Conservation (phyloP, 768 basidiomycete species). For the Leccinum sublutescens region DNA sequence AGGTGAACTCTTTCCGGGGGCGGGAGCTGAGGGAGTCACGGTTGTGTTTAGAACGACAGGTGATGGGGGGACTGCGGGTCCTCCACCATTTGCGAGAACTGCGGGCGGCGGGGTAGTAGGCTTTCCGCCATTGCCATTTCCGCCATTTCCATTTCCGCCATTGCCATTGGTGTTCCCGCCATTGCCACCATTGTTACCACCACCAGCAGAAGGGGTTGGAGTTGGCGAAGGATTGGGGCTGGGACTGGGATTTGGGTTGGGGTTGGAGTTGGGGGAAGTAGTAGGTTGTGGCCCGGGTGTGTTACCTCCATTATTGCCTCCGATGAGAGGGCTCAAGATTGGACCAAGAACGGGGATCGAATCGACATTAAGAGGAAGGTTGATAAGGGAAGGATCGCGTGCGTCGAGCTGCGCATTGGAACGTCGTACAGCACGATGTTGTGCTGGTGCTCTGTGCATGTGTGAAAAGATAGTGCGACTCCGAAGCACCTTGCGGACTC, state of each 20-base stretch:
- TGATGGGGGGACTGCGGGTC: background rate
- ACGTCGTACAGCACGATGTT: constrained; percentile 13
- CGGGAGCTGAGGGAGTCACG: background rate
- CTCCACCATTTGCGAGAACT: constrained; percentile 1
- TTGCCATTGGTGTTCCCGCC: background rate
- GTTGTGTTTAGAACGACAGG: background rate
- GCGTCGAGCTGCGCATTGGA: constrained; percentile 25
- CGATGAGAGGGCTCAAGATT: constrained; percentile 36
- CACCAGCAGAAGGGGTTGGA: background rate
- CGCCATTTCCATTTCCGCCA: background rate
- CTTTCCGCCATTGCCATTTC: background rate
- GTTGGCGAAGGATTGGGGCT: background rate
- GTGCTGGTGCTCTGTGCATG: constrained; percentile 15
- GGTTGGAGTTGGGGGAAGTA: background rate
- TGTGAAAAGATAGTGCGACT: constrained; percentile 5
- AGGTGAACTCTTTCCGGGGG: background rate
- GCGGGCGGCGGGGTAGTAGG: background rate
- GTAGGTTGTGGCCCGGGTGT: constrained; percentile 3
- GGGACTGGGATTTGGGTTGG: background rate
- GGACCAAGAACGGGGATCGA: constrained; percentile 42
- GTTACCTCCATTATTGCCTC: constrained; percentile 8
- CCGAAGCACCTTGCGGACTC: background rate
- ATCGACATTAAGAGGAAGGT: constrained; percentile 28
- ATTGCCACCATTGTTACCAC: background rate
- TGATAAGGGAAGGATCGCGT: constrained; percentile 41